Evolutionary conservation across 1,284 basidiomycete species (phyloP).

Genomic region (Melampsora americana): DNA sequence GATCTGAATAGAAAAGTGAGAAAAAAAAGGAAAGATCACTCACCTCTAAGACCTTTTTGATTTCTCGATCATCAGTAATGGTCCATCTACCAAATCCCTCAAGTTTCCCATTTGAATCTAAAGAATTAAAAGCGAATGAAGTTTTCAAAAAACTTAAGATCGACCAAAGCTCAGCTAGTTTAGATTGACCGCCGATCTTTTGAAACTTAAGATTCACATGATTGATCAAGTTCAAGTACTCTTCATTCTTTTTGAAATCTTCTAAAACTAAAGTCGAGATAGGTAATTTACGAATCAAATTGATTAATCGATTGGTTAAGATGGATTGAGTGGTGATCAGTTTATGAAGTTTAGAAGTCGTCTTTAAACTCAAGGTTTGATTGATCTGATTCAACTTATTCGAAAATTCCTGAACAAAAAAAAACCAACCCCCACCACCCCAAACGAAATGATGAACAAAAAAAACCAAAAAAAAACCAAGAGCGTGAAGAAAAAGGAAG

Average conservation of each 20-base stretch:
- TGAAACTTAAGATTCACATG: slow-evolving; percentile 11
- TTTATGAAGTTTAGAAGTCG: slow-evolving; percentile 23
- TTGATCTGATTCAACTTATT: slow-evolving; percentile 30
- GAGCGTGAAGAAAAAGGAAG: no score
- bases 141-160: slow-evolving; percentile 16
- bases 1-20: not conserved
- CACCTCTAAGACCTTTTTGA: slow-evolving; percentile 39
- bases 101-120: not conserved
- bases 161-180: slow-evolving; percentile 35
- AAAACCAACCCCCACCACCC: not conserved
- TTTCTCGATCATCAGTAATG: slow-evolving; percentile 32
- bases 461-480: not conserved
- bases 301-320: slow-evolving; percentile 14
- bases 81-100: slow-evolving; percentile 22
- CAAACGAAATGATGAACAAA: no score
- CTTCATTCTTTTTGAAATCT: slow-evolving; percentile 19
- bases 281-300: slow-evolving; percentile 15
- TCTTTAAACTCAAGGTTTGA: slow-evolving; percentile 22
- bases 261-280: slow-evolving; percentile 2
- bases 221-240: slow-evolving; percentile 11
- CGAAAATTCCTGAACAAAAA: slow-evolving; percentile 42
- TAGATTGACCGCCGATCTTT: slow-evolving; percentile 15
- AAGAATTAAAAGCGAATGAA: slow-evolving; percentile 12
- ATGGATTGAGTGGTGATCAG: slow-evolving; percentile 24
- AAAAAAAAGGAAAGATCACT: not conserved